Conservation (phyloP, 2,329 filamentous ascomycete genomes). For the Penicillium occitanis region DNA sequence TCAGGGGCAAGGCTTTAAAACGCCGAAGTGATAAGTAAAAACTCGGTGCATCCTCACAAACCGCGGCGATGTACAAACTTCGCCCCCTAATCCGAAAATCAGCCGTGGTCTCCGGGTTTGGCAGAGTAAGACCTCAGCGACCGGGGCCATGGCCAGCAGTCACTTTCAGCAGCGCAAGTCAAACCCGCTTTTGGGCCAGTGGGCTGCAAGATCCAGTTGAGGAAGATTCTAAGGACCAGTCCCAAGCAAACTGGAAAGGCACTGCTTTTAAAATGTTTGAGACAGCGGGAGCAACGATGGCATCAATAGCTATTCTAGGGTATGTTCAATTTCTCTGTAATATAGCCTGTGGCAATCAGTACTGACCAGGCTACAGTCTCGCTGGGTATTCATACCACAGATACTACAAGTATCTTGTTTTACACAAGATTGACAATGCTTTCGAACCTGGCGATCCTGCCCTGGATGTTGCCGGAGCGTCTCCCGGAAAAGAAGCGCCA, state of each 20-base stretch:
- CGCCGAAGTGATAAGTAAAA: background rate
- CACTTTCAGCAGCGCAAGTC: slow-evolving; percentile 11
- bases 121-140: slow-evolving; percentile 1
- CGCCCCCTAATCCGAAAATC: slow-evolving; percentile 7
- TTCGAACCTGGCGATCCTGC: slow-evolving; percentile 92
- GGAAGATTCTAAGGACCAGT: slow-evolving; percentile 30
- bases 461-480: slow-evolving; percentile 69
- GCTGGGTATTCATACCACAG: slow-evolving; percentile 78
- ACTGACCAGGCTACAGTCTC: slow-evolving; percentile 33
- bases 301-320: slow-evolving; percentile 71
- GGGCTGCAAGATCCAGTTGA: slow-evolving; percentile 33
- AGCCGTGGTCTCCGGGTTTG: slow-evolving; percentile 3
- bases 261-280: slow-evolving; percentile 66
- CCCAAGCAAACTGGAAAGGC: slow-evolving; percentile 36
- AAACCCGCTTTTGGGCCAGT: slow-evolving; percentile 3
- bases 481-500: slow-evolving; percentile 39
- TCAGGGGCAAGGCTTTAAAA: background rate
- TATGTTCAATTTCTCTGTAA: slow-evolving; percentile 50
- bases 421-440: slow-evolving; percentile 89
- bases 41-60: background rate
- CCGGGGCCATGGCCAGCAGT: slow-evolving; percentile 4
- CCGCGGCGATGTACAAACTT: background rate
- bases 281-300: slow-evolving; percentile 71
- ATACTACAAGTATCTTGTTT: slow-evolving; percentile 83
- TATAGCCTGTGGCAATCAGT: background rate